Evolutionary conservation across 495 filamentous ascomycete species (phyloP).

Genomic region (Neurospora pannonica): DNA sequence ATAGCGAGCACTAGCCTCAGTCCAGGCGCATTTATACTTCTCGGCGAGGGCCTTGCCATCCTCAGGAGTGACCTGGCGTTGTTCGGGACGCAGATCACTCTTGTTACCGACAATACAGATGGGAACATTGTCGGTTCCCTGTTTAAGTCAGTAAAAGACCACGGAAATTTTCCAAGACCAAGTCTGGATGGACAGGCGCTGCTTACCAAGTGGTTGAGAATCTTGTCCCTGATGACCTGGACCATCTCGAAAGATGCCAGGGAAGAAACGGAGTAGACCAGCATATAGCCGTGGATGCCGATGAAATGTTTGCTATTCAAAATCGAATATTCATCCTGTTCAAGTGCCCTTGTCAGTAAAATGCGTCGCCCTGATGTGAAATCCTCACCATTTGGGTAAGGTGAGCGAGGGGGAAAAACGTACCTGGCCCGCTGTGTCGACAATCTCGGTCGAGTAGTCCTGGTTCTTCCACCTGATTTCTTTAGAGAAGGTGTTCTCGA

Average conservation of each 20-base stretch:
- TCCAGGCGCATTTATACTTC: conserved; percentile 85
- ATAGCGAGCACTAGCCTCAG: conserved; percentile 87
- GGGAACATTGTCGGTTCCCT: conserved; percentile 90
- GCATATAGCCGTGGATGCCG: conserved; percentile 97
- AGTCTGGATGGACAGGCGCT: neutral
- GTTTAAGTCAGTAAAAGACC: neutral
- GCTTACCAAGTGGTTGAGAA: conserved; percentile 86
- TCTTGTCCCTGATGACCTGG: conserved; percentile 89
- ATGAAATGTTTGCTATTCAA: conserved; percentile 98
- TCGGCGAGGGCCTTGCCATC: conserved; percentile 73
- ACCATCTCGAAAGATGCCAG: conserved; percentile 96
- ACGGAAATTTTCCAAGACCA: neutral
- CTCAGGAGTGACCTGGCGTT: conserved; percentile 80
- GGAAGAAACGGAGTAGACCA: conserved; percentile 90
- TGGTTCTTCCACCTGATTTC: conserved; percentile 85
- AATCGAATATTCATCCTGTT: conserved; percentile 94
- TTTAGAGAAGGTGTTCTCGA: conserved; percentile 97
- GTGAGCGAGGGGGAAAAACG: conserved; percentile 8
- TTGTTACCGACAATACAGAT: conserved; percentile 97
- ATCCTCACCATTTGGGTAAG: neutral
- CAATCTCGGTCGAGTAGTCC: conserved; percentile 93
- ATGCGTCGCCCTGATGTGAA: neutral
- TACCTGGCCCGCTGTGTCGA: conserved; percentile 97
- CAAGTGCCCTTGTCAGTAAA: neutral
- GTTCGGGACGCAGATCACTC: conserved; percentile 83